phyloP scores from a whole-genome alignment of 805 yeast genomes.

The Pichia rugopelliculosa region DNA sequence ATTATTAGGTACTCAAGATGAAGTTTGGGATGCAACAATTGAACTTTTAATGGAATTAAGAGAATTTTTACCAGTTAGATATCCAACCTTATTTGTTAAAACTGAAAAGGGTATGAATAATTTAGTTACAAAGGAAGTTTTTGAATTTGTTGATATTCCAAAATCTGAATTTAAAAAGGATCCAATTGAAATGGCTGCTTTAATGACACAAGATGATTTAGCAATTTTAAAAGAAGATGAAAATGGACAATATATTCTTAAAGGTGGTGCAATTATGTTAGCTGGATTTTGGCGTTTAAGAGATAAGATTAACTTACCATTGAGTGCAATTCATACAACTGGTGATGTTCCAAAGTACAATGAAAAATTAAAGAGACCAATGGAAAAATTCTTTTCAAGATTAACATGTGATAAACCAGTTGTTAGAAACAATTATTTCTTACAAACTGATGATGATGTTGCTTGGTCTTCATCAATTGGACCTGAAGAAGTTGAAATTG shows the following conservation, averaged over 20 bases:
- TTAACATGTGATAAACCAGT: constrained; percentile 54
- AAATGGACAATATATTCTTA: constrained; percentile 49
- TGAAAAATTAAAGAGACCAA: constrained; percentile 49
- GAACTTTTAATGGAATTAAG: constrained; percentile 50
- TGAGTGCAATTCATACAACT: constrained; percentile 51
- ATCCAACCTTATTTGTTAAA: constrained; percentile 44
- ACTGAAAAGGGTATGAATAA: constrained; percentile 44
- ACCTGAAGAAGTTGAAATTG: constrained; percentile 39
- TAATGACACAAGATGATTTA: constrained; percentile 56
- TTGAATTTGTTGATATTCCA: constrained; percentile 27
- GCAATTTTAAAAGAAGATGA: constrained; percentile 58
- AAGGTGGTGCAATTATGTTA: constrained; percentile 55
- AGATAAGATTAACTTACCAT: constrained; percentile 51
- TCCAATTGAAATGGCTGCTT: constrained; percentile 52
- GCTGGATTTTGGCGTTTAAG: constrained; percentile 66
- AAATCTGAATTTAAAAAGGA: constrained; percentile 35
- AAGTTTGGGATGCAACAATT: constrained; percentile 45
- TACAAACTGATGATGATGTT: constrained; percentile 54
- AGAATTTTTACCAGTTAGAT: constrained; percentile 46
- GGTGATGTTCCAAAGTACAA: constrained; percentile 65
- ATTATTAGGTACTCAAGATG: constrained; percentile 43
- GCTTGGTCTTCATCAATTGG: constrained; percentile 66
- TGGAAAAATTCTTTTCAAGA: constrained; percentile 59
- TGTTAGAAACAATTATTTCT: constrained; percentile 58
- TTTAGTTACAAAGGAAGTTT: constrained; percentile 46